Conservation (phyloP, 2,329 filamentous ascomycete genomes). For the Monosporascus sp. region DNA sequence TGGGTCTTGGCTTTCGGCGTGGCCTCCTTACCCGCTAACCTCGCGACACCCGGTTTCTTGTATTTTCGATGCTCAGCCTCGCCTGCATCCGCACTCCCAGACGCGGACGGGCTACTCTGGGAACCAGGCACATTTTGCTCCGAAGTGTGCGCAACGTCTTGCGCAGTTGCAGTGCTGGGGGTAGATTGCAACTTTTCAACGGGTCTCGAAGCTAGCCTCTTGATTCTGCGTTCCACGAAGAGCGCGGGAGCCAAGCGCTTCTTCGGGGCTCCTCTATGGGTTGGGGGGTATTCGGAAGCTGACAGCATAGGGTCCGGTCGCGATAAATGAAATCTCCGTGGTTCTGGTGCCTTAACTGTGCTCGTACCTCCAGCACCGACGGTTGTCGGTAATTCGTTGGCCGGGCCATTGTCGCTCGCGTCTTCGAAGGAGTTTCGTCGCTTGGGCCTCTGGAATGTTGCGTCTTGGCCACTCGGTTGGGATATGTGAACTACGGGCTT, state of each 20-base stretch:
- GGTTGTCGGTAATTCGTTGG: not conserved
- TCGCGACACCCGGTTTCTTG: constrained; percentile 30
- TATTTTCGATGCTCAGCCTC: constrained; percentile 19
- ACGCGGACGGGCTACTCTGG: not conserved
- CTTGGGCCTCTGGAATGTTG: constrained; percentile 15
- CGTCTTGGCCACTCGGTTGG: constrained; percentile 30
- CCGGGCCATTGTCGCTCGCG: constrained; percentile 2
- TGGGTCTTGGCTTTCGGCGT: constrained; percentile 16
- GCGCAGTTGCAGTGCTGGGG: constrained; percentile 5
- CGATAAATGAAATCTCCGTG: constrained; percentile 52
- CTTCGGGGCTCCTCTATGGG: constrained; percentile 32
- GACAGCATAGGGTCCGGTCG: constrained; percentile 35
- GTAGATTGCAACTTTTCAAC: constrained; percentile 15
- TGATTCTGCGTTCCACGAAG: constrained; percentile 49
- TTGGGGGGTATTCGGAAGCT: constrained; percentile 15
- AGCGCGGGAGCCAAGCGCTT: constrained; percentile 41
- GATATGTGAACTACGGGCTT: constrained; percentile 46
- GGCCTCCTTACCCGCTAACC: constrained; percentile 12
- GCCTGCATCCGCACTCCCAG: constrained; percentile 19
- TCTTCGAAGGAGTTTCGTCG: constrained; percentile 6
- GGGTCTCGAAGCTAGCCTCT: constrained; percentile 20
- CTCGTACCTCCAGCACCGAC: not conserved
- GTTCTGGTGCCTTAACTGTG: constrained; percentile 25
- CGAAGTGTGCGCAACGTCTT: not conserved
- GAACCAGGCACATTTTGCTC: not conserved